Evolutionary conservation across 345 rosid species (phyloP).

Genomic region (Hibiscus tridactylites): DNA sequence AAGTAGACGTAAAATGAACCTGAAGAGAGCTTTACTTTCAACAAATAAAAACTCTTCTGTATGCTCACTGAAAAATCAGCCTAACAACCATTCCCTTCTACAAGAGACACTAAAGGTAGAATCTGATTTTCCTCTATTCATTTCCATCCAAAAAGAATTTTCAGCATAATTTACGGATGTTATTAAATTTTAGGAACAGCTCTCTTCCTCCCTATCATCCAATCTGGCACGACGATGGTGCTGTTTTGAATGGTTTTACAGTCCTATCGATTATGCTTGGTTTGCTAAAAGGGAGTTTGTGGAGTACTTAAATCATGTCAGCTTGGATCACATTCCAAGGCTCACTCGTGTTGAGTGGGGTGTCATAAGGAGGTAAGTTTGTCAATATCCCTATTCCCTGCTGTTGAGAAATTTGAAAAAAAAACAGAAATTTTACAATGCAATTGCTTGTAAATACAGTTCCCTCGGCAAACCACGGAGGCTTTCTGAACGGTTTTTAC

Average conservation of each 20-base stretch:
- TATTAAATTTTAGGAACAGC: slow-evolving; percentile 52
- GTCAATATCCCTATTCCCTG: not conserved
- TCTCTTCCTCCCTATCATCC: slow-evolving; percentile 50
- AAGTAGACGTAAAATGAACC: slow-evolving; percentile 58
- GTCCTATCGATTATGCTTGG: slow-evolving; percentile 96
- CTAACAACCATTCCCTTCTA: slow-evolving; percentile 24
- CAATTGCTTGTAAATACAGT: slow-evolving; percentile 36
- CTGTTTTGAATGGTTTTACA: slow-evolving; percentile 83
- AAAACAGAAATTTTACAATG: slow-evolving; percentile 9
- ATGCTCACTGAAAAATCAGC: slow-evolving; percentile 28
- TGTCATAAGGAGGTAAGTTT: slow-evolving; percentile 75
- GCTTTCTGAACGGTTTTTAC: slow-evolving; percentile 72
- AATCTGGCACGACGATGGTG: slow-evolving; percentile 72
- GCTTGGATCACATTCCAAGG: slow-evolving; percentile 87
- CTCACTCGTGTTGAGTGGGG: slow-evolving; percentile 97
- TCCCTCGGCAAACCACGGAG: slow-evolving; percentile 97
- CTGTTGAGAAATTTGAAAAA: slow-evolving; percentile 1
- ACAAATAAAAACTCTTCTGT: slow-evolving; percentile 37
- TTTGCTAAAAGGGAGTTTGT: slow-evolving; percentile 96
- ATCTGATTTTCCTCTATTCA: not conserved
- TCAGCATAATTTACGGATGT: not conserved
- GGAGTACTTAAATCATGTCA: slow-evolving; percentile 77
- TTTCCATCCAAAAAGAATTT: not conserved
- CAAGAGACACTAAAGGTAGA: slow-evolving; percentile 43
- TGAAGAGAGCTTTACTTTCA: slow-evolving; percentile 32